Evolutionary conservation across 352 stramenopile species (phyloP).

Genomic region (Phytopythium vexans): DNA sequence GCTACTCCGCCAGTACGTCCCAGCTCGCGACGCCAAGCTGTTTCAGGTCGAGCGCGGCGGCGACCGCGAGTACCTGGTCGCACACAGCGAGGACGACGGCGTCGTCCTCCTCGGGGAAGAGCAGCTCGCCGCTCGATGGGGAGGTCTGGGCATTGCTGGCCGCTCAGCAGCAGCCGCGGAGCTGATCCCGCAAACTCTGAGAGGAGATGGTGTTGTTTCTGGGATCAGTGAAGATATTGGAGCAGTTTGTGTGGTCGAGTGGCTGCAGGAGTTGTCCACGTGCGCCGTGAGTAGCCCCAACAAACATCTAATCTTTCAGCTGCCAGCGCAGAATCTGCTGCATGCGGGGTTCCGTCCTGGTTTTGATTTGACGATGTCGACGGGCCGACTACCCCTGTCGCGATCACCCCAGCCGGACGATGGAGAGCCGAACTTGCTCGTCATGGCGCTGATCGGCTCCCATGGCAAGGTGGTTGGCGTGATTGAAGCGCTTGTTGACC

Average conservation of each 20-base stretch:
- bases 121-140: not conserved
- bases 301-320: slow-evolving; percentile 11
- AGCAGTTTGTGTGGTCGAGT: not conserved
- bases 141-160: not conserved
- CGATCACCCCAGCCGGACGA: not conserved
- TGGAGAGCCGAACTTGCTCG: slow-evolving; percentile 7
- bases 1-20: slow-evolving; percentile 35
- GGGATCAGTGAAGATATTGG: too few relatives aligned
- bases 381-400: not conserved
- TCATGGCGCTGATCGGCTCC: slow-evolving; percentile 10
- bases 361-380: slow-evolving; percentile 10
- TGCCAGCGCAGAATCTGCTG: slow-evolving; percentile 6
- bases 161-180: not conserved
- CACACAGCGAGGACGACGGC: slow-evolving; percentile 5
- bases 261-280: slow-evolving; percentile 3
- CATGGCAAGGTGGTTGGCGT: slow-evolving; percentile 7
- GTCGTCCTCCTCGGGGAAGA: not conserved
- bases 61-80: slow-evolving; percentile 6
- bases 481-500: slow-evolving; percentile 11
- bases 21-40: slow-evolving; percentile 19
- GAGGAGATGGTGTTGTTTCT: too few relatives aligned
- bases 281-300: slow-evolving; percentile 10
- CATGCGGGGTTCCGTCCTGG: slow-evolving; percentile 4
- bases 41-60: slow-evolving; percentile 19
- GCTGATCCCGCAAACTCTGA: too few relatives aligned